A percentile compares a stretch with the other conserved stretches of the same genome.
These are phyloP conservation scores for Ceratobasidium sp. DNA, from an alignment of 1,284 basidiomycete species.

Conservation along the genomic window DNA sequence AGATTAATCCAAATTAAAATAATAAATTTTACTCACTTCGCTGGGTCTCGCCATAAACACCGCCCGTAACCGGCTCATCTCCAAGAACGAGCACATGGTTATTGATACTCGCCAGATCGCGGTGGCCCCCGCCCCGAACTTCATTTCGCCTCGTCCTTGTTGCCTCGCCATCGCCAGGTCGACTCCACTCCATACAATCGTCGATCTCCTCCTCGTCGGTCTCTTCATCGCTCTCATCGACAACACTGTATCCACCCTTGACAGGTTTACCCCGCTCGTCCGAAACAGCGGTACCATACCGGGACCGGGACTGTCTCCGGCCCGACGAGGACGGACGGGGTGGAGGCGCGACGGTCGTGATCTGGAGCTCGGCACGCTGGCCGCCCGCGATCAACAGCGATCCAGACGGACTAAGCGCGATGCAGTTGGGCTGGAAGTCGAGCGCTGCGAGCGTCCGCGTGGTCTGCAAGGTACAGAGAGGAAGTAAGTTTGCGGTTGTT, in stretches of 20 bases:
- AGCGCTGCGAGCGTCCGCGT: constrained; percentile 43
- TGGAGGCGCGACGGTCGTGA: constrained; percentile 46
- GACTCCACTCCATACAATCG: constrained; percentile 40
- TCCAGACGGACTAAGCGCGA: constrained; percentile 40
- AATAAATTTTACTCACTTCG: not conserved
- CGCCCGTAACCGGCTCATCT: constrained; percentile 15
- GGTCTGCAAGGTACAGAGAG: constrained; percentile 25
- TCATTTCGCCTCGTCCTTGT: constrained; percentile 18
- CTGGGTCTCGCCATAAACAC: constrained; percentile 23
- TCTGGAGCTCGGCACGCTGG: constrained; percentile 46
- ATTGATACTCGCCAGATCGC: constrained; percentile 31
- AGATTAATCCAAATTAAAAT: constrained; percentile 7
- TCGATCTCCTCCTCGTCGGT: constrained; percentile 27
- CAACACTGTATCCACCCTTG: constrained; percentile 11
- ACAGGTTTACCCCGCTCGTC: constrained; percentile 32
- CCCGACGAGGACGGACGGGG: constrained; percentile 29
- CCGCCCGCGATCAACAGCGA: constrained; percentile 47
- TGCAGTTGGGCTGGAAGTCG: constrained; percentile 49
- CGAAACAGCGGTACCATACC: constrained; percentile 38
- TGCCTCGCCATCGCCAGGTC: constrained; percentile 5
- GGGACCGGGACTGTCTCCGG: constrained; percentile 6
- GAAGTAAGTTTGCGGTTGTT: constrained; percentile 33
- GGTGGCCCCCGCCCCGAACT: constrained; percentile 7
- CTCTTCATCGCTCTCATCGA: constrained; percentile 26
- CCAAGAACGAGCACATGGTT: constrained; percentile 43